Base-by-base conservation (phyloP, 345 rosid species). In the Camelina sativa region DNA sequence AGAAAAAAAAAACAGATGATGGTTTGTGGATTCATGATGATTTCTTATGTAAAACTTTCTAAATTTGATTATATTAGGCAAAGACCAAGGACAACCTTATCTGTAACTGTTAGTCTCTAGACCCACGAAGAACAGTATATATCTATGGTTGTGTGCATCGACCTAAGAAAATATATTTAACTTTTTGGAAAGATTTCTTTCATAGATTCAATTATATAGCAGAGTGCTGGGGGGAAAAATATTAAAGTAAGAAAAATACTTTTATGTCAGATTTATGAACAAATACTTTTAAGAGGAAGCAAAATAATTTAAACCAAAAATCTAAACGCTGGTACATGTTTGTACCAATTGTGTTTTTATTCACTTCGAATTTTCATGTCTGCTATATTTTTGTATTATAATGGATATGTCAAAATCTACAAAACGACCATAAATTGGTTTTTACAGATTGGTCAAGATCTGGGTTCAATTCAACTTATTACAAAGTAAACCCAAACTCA, bases 21-120 rank as follows among this genome's bases (percentile, higher is more conserved):
- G 44, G 43, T 73, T 55, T 66, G 72, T 66, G 72, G 67, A 66
- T 66, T 23, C 62, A 67, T 67, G 79, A 75, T 75, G 74, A 75
- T 60, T 60, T 60, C 16, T 28, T 50, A 23, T 48, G 15, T 32
- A 69, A 60, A 75, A 60, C 72, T 75, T 67, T 75, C 69, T 60
- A 67, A 51, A 25, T 60, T 51, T 67, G 74, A 67, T 75, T 60
- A 67, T 75, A 51, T 38, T 48, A 66, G 46, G 73, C 67, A 51
- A 59, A 40, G 73, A 67, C 79, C 48, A 60, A 43, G 34, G 43
- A 58, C 60, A 74, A 65, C 22, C 72, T 66, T 74, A 74, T 74
- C 72, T 74, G 22, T 74, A 66, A 57, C 32, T 63, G 7, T 73
- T 10, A 23, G 61, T 65, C 65, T 40, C 51, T 52, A 72, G 72